Percentiles rank a stretch among this genome's conserved stretches.
Evolutionary conservation across 805 yeast genomes (phyloP).

Genomic region (Suhomyces faveliae): DNA sequence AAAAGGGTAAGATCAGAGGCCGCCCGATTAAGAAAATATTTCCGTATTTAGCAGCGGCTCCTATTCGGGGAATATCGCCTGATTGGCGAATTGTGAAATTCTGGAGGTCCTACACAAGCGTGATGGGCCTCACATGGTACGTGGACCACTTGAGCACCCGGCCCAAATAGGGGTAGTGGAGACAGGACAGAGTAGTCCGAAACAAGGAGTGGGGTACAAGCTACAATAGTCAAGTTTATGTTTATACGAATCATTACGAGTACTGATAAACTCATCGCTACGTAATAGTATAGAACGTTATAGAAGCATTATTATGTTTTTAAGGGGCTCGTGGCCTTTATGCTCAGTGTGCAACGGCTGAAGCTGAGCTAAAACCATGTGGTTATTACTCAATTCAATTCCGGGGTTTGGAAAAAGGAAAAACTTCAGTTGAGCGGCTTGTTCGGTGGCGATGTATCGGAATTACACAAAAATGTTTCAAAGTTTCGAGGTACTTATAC

Average conservation of each 20-base stretch:
- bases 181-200: neutral
- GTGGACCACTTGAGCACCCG: no score
- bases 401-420: neutral
- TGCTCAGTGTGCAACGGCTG: neutral
- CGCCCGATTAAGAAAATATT: neutral
- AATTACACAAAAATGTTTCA: neutral
- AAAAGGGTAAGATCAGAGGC: neutral
- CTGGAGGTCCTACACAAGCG: no score
- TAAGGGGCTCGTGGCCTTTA: neutral
- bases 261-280: neutral
- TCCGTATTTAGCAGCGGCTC: neutral
- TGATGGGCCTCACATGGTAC: no score
- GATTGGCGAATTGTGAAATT: no score
- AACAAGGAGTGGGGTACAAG: neutral
- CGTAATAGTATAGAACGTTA: neutral
- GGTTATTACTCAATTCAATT: neutral
- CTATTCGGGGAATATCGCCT: neutral
- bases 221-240: no score
- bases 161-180: neutral
- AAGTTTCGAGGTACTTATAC: neutral
- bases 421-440: neutral
- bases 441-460: neutral
- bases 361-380: neutral
- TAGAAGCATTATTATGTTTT: neutral
- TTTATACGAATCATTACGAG: no score